A percentile compares a stretch with the other conserved stretches of the same genome.
phyloP scores from a whole-genome alignment of 805 yeast species.

The Millerozyma miso region DNA sequence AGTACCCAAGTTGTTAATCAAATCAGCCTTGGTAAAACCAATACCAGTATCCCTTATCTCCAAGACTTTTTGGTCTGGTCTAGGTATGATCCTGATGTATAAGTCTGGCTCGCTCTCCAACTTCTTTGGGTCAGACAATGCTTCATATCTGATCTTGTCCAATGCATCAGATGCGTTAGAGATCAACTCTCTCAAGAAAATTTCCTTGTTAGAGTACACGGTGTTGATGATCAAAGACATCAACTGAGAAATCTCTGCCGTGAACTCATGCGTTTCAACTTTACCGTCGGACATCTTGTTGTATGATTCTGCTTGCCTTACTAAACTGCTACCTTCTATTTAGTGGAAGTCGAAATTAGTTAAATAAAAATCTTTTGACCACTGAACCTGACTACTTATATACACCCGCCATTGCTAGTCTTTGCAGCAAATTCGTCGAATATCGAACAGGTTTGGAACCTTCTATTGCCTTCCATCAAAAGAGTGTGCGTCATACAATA shows the following conservation, averaged over 20 bases:
- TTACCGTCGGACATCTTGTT: constrained; percentile 46
- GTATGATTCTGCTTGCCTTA: neutral
- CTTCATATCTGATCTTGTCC: constrained; percentile 97
- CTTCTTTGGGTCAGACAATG: constrained; percentile 85
- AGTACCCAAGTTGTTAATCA: constrained; percentile 98
- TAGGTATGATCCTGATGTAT: constrained; percentile 96
- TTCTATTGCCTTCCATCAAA: constrained; percentile 29
- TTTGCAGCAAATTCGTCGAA: constrained; percentile 17
- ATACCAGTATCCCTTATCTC: constrained; percentile 99
- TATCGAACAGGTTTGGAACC: constrained; percentile 13
- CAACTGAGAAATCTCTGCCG: constrained; percentile 99
- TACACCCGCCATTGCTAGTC: neutral
- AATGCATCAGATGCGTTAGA: constrained; percentile 99
- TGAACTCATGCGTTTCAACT: constrained; percentile 89
- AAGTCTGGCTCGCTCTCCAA: constrained; percentile 94
- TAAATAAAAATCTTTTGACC: neutral
- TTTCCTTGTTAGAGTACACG: constrained; percentile 98
- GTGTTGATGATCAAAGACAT: constrained; percentile 99
- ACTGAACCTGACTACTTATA: constrained; percentile 1
- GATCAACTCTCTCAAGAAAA: constrained; percentile 96
- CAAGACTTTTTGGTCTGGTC: constrained; percentile 87
- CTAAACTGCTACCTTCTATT: neutral
- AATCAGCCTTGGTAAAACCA: constrained; percentile 99
- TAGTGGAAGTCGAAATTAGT: neutral
- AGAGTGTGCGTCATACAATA: neutral